These are phyloP conservation scores for Limonium bicolor DNA, from an alignment of 148 eudicot genomes.

Conservation along the genomic window DNA sequence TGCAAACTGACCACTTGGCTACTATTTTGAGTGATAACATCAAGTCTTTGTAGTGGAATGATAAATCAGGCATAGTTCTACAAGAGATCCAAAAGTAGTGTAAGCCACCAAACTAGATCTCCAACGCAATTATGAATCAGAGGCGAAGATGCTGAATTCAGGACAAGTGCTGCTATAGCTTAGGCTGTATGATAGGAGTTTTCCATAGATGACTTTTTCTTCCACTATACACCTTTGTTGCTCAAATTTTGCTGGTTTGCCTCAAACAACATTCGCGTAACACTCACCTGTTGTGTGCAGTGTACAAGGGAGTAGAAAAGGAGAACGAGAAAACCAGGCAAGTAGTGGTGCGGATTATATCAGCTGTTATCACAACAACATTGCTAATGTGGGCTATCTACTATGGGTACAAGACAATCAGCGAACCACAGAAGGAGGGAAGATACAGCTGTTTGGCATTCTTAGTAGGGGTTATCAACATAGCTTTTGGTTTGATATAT, in stretches of 20 bases:
- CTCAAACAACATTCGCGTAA: no score
- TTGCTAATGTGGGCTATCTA: constrained; percentile 23
- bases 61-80: no score
- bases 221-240: not conserved
- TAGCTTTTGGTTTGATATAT: constrained; percentile 26
- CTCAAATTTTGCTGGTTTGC: not conserved
- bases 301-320: constrained; percentile 10
- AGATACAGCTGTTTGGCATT: constrained; percentile 15
- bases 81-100: no score
- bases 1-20: no score
- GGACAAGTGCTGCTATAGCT: no score
- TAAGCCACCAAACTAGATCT: no score
- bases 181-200: no score
- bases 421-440: constrained; percentile 11
- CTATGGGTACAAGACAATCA: constrained; percentile 23
- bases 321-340: constrained; percentile 9
- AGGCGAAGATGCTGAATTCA: no score
- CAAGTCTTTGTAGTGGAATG: no score
- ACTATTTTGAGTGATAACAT: no score
- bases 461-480: constrained; percentile 16
- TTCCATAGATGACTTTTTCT: no score
- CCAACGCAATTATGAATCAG: not conserved
- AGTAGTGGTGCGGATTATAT: constrained; percentile 4
- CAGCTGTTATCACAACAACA: constrained; percentile 10
- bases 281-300: no score